Conservation (phyloP, 1,284 basidiomycete species). For the Tilletia indica region DNA sequence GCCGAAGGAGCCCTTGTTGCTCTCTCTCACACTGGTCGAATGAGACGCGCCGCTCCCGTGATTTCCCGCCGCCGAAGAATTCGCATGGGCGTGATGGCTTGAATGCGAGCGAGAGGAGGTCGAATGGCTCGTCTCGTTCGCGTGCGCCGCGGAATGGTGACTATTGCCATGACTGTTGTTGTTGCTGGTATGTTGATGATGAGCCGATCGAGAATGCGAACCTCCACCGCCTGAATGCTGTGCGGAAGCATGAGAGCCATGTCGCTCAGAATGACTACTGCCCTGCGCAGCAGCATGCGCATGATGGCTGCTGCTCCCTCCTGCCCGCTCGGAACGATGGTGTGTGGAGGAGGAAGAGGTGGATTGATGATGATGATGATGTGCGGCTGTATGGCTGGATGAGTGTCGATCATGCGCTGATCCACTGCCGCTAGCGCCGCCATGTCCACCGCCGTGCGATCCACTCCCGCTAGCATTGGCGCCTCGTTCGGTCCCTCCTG, state of each 20-base stretch:
- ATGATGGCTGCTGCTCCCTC: too few relatives aligned
- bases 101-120: conserved; percentile 2
- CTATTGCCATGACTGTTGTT: background rate
- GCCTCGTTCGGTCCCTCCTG: background rate
- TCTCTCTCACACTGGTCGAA: background rate
- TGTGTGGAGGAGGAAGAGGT: too few relatives aligned
- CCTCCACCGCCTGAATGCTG: background rate
- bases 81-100: background rate
- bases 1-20: background rate
- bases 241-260: background rate
- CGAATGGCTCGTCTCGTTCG: too few relatives aligned
- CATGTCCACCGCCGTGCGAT: too few relatives aligned
- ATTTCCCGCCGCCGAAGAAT: background rate
- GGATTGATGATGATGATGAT: too few relatives aligned
- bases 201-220: background rate
- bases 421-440: too few relatives aligned
- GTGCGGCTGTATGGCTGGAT: too few relatives aligned
- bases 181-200: background rate
- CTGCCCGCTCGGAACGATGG: too few relatives aligned
- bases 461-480: background rate
- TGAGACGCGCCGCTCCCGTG: background rate
- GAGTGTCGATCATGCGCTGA: too few relatives aligned
- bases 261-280: background rate
- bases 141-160: too few relatives aligned
- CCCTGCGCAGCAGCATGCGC: too few relatives aligned